phyloP scores from a whole-genome alignment of 1,284 basidiomycete genomes.

The Sphaerobolus stellatus region DNA sequence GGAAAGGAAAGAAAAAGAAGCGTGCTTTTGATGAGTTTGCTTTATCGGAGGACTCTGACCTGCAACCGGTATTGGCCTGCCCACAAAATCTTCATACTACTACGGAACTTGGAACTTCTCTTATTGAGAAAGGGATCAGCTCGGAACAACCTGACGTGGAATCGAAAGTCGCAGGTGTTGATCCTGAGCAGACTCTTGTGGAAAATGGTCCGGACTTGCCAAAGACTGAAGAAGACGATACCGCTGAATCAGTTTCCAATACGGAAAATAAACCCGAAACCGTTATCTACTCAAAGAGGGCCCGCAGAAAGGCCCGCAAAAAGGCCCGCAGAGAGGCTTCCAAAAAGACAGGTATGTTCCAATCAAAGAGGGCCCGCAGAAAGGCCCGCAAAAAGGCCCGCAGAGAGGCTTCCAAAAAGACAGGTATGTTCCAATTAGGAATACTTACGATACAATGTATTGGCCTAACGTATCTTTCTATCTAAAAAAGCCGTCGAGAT shows the following conservation, averaged over 20 bases:
- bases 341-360: no score
- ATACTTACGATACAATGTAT: no score
- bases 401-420: no score
- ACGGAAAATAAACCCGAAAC: not conserved
- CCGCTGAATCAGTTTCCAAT: not conserved
- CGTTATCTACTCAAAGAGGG: not conserved
- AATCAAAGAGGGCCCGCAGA: not conserved
- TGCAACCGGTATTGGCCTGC: not conserved
- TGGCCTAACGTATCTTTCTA: no score
- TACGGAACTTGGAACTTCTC: not conserved
- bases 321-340: no score
- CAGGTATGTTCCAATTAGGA: no score
- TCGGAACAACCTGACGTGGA: not conserved
- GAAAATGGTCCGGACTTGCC: no score
- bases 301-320: no score
- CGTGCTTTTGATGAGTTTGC: not conserved
- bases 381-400: no score
- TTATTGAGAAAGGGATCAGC: not conserved
- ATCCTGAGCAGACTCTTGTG: no score
- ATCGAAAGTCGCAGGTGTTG: not conserved
- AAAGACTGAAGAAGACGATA: not conserved
- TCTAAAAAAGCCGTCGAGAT: not conserved
- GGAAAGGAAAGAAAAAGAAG: not conserved
- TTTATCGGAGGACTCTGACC: not conserved
- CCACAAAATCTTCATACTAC: no score